Base-by-base conservation (phyloP, 2,329 filamentous ascomycete genomes). In the Ophiostoma sp. region DNA sequence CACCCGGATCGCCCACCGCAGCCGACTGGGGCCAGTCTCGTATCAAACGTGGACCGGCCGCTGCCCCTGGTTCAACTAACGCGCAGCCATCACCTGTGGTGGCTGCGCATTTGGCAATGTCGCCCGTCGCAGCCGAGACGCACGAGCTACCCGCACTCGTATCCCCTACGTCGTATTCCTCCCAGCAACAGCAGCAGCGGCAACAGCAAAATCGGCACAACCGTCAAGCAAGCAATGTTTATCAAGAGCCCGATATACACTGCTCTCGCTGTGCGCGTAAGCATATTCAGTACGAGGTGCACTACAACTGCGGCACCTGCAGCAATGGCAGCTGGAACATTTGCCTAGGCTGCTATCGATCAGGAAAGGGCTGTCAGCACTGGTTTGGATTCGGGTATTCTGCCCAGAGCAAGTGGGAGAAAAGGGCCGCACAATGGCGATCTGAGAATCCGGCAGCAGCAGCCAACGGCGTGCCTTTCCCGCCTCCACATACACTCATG, bases 381-480 rank as follows among this genome's bases (percentile, higher is more conserved):
- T 97, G 93, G 92, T 93, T 89, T 73, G 93, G 94, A 1, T 97
- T 97, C 76, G 91, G 91, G 3, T 83, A 89, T 73, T 84, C 85
- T 4, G 92, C 92, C 0, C 85, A 87, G 79, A 79, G 79, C 63
- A 87, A 84, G 70, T 94, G 90, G 82, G 87, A 90, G 69, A 81
- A 81, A 73, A 76, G 78, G 18, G 67, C 65, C 18, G 68, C 66
- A 6, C 65, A 63, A 40, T 69, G 66, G 68, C 79, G 79, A 18
- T 55, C 66, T 9, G 44, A 67, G 9, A 77, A 77, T 5, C 76
- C 80, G 27, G 73, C 74, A 63, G 75, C 81, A 67, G 60, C 44
- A 3, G 55, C 64, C 11, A 60, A 36, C 8, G 68, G 66, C 2
- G 45, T 65, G 16, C 45, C 66, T 4, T 66, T 64, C 38, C 81